Evolutionary conservation across 2,329 filamentous ascomycete genomes (phyloP), one percentile per base, ranked within the genome.

Genomic region (Leptographium wingfieldii): DNA sequence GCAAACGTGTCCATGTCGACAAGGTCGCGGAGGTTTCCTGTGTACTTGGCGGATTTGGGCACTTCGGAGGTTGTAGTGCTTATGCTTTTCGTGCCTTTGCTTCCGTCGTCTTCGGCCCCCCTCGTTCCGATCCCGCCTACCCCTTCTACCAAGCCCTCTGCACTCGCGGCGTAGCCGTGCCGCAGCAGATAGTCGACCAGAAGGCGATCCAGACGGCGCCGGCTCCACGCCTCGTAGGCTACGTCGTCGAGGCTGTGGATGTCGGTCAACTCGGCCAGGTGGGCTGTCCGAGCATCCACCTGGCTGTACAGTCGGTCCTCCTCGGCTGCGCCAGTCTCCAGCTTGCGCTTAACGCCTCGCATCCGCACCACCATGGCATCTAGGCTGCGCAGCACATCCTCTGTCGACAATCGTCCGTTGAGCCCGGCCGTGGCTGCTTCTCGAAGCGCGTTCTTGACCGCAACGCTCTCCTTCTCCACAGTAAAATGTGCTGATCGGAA

Each of bases 131-230:
- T 57, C 56, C 54, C 10, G 5, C 29, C 14, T 40, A 58, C 56
- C 71, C 90, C 88, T 60, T 78, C 74, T 1, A 92, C 90, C 58
- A 99, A 75, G 62, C 85, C 81, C 56, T 77, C 79, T 2, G 94
- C 94, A 66, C 85, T 94, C 27, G 87, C 82, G 22, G 82, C 82
- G 69, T 92, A 96, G 3, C 92, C 92, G 62, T 86, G 85, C 10
- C 94, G 82, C 56, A 97, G 76, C 65, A 99, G 79, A 72, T 96
- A 95, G 70, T 99, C 94, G n/a, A 95, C 88, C 55, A 99, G 74
- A 61, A 97, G 75, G 22, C 94, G 80, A 72, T 96, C 88, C 53
- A 99, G 77, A 27, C 94, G 80, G 48, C 83, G 83, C 59, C 89
- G 83, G 62, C 87, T 90, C 94, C 94, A 99, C 60, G 82, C 78